Percentiles rank a stretch among this genome's conserved stretches.
phyloP scores from a whole-genome alignment of 202 grass and related monocot species.

The Alloteropsis angusta region DNA sequence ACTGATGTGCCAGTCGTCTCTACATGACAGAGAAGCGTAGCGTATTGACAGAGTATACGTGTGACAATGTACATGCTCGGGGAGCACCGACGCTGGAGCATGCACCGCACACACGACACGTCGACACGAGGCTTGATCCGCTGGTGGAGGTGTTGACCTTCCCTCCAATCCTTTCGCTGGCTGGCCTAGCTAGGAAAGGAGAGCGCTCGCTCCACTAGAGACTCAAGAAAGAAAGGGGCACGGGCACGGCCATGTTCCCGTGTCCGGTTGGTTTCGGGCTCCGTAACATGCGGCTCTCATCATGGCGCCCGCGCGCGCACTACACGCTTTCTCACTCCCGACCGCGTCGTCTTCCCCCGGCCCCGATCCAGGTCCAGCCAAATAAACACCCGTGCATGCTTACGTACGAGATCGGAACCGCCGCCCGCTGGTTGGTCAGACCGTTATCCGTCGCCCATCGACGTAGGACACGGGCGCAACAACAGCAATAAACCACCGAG shows the following conservation, averaged over 20 bases:
- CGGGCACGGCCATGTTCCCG: constrained; percentile 1
- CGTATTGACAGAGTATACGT: too few relatives aligned
- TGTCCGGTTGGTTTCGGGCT: constrained; percentile 10
- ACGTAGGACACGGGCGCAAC: not conserved
- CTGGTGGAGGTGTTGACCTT: not conserved
- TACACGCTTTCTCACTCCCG: not conserved
- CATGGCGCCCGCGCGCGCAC: not conserved
- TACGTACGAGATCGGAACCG: not conserved
- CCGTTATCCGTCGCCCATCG: not conserved
- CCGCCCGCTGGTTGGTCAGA: not conserved
- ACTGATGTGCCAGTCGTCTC: too few relatives aligned
- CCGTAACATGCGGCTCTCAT: not conserved
- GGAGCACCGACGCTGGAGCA: too few relatives aligned
- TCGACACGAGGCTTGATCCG: too few relatives aligned
- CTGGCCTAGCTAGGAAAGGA: too few relatives aligned
- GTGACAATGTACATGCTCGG: too few relatives aligned
- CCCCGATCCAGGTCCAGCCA: too few relatives aligned
- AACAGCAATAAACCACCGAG: not conserved
- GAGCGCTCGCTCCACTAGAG: not conserved
- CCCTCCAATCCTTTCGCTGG: too few relatives aligned
- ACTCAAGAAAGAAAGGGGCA: too few relatives aligned
- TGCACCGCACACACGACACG: too few relatives aligned
- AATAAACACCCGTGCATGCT: too few relatives aligned
- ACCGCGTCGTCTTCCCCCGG: not conserved
- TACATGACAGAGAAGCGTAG: too few relatives aligned